Evolutionary conservation across 1,139 yeast genomes (phyloP), one percentile per base, ranked within the genome.

Genomic region (Debaryomyces sp.): DNA sequence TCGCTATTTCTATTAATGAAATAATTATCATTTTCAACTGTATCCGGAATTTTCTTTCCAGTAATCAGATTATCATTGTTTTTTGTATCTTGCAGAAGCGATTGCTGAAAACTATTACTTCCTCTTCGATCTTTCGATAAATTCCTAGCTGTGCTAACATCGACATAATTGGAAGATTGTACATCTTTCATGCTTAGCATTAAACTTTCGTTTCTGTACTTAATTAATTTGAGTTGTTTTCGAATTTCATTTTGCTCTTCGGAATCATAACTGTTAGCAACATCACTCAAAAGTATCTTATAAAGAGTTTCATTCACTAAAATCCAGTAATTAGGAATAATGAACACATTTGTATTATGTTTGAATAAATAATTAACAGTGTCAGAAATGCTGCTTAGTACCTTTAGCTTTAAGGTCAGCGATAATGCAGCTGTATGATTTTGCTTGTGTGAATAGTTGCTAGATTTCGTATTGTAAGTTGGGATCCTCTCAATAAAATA

Each of bases 281-380:
- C 40, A 64, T 79, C 59, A 64, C 71, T 54, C 7, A 66, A 48
- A 15, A 89, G 62, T 9, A 82, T 79, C 18, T 62, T 62, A 45
- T 59, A 62, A 21, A 77, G 58, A 0, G 68, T 56, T 1, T 80
- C 75, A 42, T 84, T 84, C 44, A 88, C 68, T 6, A 78, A 61
- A 12, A 77, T 73, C 97, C 97, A 91, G 49, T 74, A 77, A 46
- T 77, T 78, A 0, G 97, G 96, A 35, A 89, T 76, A n/a, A 91
- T 83, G 57, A 91, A 90, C 5, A 85, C 78, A 57, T 88, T 91
- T 62, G 84, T 57, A 75, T 85, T 77, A 57, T 70, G 67, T 57
- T 76, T 75, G 70, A 87, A 89, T 18, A 86, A 67, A 52, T 73
- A 75, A 13, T 68, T 63, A 1, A 84, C 71, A 10, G 65, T 62